A percentile compares a stretch with the other conserved stretches of the same genome.
Evolutionary conservation across 225 moss, liverwort and hornwort genomes (phyloP).

Genomic region (Anthoceros angustus): DNA sequence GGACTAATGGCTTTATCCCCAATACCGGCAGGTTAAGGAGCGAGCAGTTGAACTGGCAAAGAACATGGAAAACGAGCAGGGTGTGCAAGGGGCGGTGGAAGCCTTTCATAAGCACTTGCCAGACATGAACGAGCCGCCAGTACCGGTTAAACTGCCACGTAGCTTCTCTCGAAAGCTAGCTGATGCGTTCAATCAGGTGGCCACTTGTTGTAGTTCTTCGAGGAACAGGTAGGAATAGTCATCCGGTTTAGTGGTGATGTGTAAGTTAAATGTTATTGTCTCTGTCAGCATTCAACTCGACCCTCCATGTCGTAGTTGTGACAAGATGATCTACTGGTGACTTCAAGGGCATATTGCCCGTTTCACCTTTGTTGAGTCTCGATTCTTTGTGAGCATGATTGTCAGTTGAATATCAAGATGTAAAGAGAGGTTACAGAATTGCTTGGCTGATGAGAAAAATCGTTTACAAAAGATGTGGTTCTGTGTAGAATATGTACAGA

Average conservation of each 20-base stretch:
- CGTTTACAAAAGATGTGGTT: no score
- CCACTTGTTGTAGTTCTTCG: not conserved
- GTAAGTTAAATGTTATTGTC: no score
- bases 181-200: not conserved
- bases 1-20: not conserved
- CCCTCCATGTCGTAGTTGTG: no score
- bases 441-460: no score
- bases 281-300: no score
- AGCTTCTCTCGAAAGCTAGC: not conserved
- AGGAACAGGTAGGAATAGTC: not conserved
- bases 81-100: constrained; percentile 73
- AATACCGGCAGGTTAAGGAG: constrained; percentile 42
- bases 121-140: not conserved
- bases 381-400: no score
- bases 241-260: not conserved
- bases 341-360: no score
- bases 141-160: not conserved
- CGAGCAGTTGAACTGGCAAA: constrained; percentile 43
- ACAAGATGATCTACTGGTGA: no score
- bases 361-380: no score
- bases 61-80: constrained; percentile 62
- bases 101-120: constrained; percentile 73
- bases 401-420: no score
- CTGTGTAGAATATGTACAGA: no score
- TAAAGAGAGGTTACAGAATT: no score